Conservation (phyloP, 2,329 filamentous ascomycete species). For the Colletotrichum cuscutae region DNA sequence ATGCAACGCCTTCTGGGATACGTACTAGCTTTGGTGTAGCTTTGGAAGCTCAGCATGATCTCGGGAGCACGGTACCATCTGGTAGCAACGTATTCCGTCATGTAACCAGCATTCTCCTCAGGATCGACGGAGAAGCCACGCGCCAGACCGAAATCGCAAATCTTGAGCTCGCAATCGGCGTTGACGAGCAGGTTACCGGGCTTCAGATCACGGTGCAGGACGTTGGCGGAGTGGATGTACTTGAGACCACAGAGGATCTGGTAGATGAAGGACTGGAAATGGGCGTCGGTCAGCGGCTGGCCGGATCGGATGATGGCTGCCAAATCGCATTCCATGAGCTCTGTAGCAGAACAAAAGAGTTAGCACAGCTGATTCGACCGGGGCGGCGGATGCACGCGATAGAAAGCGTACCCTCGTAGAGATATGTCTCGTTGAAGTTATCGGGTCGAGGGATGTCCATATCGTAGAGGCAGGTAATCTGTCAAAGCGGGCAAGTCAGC, state of each 20-base stretch:
- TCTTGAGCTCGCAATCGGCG: slow-evolving; percentile 99
- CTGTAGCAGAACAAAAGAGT: slow-evolving; percentile 56
- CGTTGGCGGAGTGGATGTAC: slow-evolving; percentile 99
- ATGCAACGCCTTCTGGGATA: slow-evolving; percentile 46
- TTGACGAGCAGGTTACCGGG: slow-evolving; percentile 97
- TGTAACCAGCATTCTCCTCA: slow-evolving; percentile 98
- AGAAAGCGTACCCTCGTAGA: slow-evolving; percentile 86
- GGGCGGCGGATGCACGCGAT: not conserved
- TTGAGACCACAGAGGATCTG: slow-evolving; percentile 99
- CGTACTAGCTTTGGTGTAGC: slow-evolving; percentile 99
- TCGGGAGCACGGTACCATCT: slow-evolving; percentile 96
- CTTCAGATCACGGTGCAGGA: slow-evolving; percentile 96
- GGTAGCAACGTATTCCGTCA: slow-evolving; percentile 99
- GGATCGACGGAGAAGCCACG: slow-evolving; percentile 97
- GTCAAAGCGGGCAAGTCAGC: slow-evolving; percentile 18
- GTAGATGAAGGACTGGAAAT: slow-evolving; percentile 99
- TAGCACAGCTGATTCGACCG: slow-evolving; percentile 4
- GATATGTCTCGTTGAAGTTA: slow-evolving; percentile 98
- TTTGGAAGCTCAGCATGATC: slow-evolving; percentile 99
- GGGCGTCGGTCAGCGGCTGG: slow-evolving; percentile 95
- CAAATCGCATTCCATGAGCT: slow-evolving; percentile 99
- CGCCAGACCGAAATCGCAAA: slow-evolving; percentile 96
- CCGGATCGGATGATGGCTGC: slow-evolving; percentile 98
- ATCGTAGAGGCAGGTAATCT: slow-evolving; percentile 99
- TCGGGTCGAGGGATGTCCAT: slow-evolving; percentile 99